Evolutionary conservation across 1,284 basidiomycete genomes (phyloP).

Genomic region (Thecaphora thlaspeos): DNA sequence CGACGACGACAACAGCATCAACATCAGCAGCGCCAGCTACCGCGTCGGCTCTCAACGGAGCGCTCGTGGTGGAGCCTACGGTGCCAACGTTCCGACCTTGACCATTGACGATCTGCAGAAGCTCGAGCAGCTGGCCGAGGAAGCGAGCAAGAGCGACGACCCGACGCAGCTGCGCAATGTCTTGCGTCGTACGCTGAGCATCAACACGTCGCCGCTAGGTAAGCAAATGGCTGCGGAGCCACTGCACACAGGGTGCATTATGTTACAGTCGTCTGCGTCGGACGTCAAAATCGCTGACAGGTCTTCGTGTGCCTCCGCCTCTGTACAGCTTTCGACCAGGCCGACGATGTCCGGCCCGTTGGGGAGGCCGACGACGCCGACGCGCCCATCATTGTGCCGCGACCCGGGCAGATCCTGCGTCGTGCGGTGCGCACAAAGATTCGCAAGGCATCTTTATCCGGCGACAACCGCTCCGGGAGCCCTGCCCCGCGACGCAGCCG

Average conservation of each 20-base stretch:
- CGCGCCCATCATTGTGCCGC: slow-evolving; percentile 81
- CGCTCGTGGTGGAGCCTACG: not conserved
- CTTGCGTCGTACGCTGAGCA: slow-evolving; percentile 80
- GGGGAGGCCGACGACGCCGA: slow-evolving; percentile 71
- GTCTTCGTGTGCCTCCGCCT: too few species aligned
- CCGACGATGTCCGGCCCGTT: slow-evolving; percentile 17
- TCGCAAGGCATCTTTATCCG: slow-evolving; percentile 76
- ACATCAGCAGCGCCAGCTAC: slow-evolving; percentile 11
- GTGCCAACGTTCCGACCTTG: slow-evolving; percentile 63
- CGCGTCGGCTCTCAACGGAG: not conserved
- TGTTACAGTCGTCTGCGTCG: not conserved
- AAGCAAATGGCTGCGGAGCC: not conserved
- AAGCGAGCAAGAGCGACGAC: slow-evolving; percentile 71
- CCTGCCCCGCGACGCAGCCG: slow-evolving; percentile 12
- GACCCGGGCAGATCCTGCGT: slow-evolving; percentile 82
- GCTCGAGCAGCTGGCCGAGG: slow-evolving; percentile 86
- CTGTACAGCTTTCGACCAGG: slow-evolving; percentile 15
- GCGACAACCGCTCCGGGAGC: slow-evolving; percentile 65
- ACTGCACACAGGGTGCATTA: not conserved
- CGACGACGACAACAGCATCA: slow-evolving; percentile 63
- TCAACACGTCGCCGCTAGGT: slow-evolving; percentile 60
- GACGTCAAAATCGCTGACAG: too few species aligned
- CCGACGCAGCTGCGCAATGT: slow-evolving; percentile 77
- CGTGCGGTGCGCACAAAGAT: slow-evolving; percentile 92
- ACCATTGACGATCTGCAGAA: slow-evolving; percentile 89